Conservation (phyloP, 345 rosid species). For the Eucalyptus curtisii region DNA sequence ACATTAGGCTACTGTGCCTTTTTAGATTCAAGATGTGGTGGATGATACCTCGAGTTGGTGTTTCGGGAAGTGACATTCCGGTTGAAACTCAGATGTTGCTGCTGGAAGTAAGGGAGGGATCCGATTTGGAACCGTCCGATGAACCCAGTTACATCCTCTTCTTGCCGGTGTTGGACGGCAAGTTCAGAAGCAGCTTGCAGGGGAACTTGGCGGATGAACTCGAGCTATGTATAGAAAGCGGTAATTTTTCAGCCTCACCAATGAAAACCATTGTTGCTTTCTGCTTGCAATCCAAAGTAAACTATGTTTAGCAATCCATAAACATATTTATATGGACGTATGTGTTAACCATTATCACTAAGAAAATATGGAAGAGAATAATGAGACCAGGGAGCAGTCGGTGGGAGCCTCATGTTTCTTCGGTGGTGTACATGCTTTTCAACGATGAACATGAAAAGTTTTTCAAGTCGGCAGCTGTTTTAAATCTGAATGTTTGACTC, state of each 20-base stretch:
- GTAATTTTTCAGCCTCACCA: neutral
- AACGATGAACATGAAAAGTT: neutral
- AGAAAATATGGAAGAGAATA: neutral
- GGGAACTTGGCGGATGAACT: constrained; percentile 37
- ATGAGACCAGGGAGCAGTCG: neutral
- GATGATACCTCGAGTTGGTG: constrained; percentile 47
- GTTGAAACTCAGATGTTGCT: constrained; percentile 58
- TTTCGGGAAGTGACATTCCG: constrained; percentile 40
- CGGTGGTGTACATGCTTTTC: neutral
- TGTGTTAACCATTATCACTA: neutral
- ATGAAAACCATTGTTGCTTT: neutral
- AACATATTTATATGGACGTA: neutral
- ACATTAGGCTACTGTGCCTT: constrained; percentile 23
- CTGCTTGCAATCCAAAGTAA: neutral
- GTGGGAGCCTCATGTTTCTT: neutral
- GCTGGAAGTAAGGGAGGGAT: constrained; percentile 12
- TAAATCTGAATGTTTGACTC: neutral
- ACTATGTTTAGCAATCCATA: neutral
- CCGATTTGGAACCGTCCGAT: neutral
- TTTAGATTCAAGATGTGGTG: constrained; percentile 41
- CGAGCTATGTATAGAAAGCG: constrained; percentile 46
- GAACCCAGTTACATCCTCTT: constrained; percentile 14
- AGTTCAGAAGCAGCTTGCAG: constrained; percentile 44
- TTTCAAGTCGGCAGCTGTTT: neutral
- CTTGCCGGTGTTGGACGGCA: constrained; percentile 37